Percentiles rank a stretch among this genome's conserved stretches.
These are phyloP conservation scores for Dothidotthia symphoricarpi DNA, from an alignment of 2,329 filamentous ascomycete species.

Conservation along the genomic window DNA sequence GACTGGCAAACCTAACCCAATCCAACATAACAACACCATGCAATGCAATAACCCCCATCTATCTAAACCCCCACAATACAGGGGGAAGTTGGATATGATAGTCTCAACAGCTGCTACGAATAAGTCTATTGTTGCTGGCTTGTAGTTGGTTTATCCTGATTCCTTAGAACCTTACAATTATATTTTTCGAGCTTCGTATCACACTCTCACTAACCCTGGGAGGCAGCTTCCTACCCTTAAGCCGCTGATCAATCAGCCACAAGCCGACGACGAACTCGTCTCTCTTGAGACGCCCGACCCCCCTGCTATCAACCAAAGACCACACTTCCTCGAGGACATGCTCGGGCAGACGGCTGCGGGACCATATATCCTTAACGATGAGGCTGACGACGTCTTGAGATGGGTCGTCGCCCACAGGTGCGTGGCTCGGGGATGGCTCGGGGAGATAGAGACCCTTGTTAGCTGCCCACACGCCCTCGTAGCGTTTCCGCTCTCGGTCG, in stretches of 20 bases:
- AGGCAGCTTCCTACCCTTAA: constrained; percentile 77
- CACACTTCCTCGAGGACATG: constrained; percentile 74
- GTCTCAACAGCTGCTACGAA: no score
- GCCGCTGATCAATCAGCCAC: constrained; percentile 77
- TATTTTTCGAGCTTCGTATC: no score
- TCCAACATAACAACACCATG: no score
- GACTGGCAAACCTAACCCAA: no score
- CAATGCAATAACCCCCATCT: constrained; percentile 10
- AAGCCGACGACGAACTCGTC: constrained; percentile 79
- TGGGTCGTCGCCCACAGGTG: constrained; percentile 19
- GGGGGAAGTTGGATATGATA: no score
- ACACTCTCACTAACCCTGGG: constrained; percentile 69
- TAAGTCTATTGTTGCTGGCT: no score
- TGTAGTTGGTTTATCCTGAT: no score
- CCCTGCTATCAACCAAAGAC: constrained; percentile 65
- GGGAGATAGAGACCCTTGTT: constrained; percentile 61
- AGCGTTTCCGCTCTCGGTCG: constrained; percentile 70
- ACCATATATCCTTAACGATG: constrained; percentile 74
- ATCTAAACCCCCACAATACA: not conserved
- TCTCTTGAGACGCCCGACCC: constrained; percentile 58
- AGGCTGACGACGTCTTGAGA: constrained; percentile 63
- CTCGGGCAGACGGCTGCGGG: constrained; percentile 63
- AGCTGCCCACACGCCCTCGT: constrained; percentile 82
- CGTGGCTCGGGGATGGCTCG: constrained; percentile 4
- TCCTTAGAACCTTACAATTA: no score